Evolutionary conservation across 352 stramenopile species (phyloP), one percentile per base, ranked within the genome.

Genomic region (Peronospora tabacina): DNA sequence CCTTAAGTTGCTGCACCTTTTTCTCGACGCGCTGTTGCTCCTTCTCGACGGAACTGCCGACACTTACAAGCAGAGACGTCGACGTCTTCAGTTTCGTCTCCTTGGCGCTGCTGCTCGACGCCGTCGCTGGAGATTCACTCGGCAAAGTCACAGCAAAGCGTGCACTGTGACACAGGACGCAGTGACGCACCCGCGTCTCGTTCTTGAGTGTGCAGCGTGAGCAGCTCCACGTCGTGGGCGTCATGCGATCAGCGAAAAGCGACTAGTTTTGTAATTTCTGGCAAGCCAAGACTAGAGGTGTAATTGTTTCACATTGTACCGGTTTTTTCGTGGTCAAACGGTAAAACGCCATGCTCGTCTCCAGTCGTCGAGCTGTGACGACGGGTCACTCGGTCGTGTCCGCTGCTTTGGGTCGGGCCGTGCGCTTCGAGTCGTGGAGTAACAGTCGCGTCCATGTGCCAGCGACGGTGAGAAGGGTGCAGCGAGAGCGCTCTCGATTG

Each of bases 161-260:
- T 22, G 52, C 49, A 28, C 52, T 52, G 24, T 63, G 22, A 49
- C 82, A 93, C 41, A 90, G 86, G 16, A 51, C 63, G 49, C 82
- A 93, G 48, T 63, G 62, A 3, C n/a, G n/a, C 16, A 41, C 39
- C 1, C 3, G 17, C 7, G 38, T 32, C 6, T 56, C 64, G 44
- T 93, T 93, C 65, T 86, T 68, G 56, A 80, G 90, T 42, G 82
- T 90, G 57, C 82, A 93, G 36, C 65, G 68, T 35, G 61, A 49
- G 55, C 82, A 93, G 57, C 54, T 77, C 82, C 82, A 93, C 7
- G 34, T n/a, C n/a, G 1, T 6, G 10, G 30, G 6, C 30, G 11
- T 36, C 30, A 36, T 36, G 22, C 7, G 7, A 22, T 22, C 20
- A 22, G 4, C 20, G 7, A 33, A 10, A 33, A 0, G 3, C 1